Percentiles rank a stretch among this genome's conserved stretches.
Conservation (phyloP, 1,139 yeast genomes). For the Candida sanyaensis region DNA sequence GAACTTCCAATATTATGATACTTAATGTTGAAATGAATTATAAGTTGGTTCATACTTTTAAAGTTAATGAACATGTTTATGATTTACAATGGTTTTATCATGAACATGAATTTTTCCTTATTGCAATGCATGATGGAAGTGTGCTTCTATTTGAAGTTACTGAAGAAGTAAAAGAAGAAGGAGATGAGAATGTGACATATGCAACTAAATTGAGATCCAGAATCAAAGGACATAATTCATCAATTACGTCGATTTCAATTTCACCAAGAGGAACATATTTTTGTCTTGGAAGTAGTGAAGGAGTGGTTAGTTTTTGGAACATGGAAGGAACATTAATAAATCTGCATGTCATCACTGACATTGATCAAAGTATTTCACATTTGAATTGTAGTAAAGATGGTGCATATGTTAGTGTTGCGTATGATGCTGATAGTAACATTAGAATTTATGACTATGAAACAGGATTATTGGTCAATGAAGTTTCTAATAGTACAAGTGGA, state of each 20-base stretch:
- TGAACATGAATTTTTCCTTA: slow-evolving; percentile 29
- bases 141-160: slow-evolving; percentile 26
- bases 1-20: slow-evolving; percentile 31
- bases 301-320: slow-evolving; percentile 66
- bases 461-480: slow-evolving; percentile 32
- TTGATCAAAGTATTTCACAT: slow-evolving; percentile 52
- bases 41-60: slow-evolving; percentile 24
- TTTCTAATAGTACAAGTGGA: slow-evolving; percentile 41
- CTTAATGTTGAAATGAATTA: slow-evolving; percentile 28
- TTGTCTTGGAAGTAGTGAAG: slow-evolving; percentile 69
- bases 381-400: slow-evolving; percentile 51
- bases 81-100: slow-evolving; percentile 41
- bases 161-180: slow-evolving; percentile 7
- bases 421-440: slow-evolving; percentile 40
- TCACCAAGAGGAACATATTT: slow-evolving; percentile 62
- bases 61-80: slow-evolving; percentile 30
- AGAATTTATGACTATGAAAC: slow-evolving; percentile 39
- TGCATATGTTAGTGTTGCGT: slow-evolving; percentile 44
- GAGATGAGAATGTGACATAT: background rate
- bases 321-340: slow-evolving; percentile 44
- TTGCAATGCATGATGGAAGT: slow-evolving; percentile 44
- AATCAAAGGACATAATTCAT: slow-evolving; percentile 50
- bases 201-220: slow-evolving; percentile 33
- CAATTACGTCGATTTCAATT: slow-evolving; percentile 50
- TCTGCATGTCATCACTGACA: slow-evolving; percentile 40